Conservation (phyloP, 164 flowering plant species). For the Vitis labrusca region DNA sequence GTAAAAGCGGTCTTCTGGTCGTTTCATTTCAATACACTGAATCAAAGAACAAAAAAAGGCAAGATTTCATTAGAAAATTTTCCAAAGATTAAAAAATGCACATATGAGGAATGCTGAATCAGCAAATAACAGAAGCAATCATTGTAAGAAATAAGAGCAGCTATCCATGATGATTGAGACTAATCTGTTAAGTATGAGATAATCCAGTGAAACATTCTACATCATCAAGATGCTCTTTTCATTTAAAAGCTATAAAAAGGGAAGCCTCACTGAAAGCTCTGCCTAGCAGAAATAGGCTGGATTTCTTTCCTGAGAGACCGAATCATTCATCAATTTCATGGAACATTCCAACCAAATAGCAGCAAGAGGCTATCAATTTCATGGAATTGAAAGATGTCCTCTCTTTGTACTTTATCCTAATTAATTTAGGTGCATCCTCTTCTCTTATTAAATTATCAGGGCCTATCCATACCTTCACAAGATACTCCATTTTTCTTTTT, state of each 20-base stretch:
- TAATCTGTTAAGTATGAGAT: neutral
- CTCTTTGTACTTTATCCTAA: neutral
- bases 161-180: neutral
- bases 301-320: neutral
- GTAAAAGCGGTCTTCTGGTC: neutral
- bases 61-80: neutral
- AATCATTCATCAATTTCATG: neutral
- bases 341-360: neutral
- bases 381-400: neutral
- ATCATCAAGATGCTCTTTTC: neutral
- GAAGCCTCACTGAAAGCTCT: neutral
- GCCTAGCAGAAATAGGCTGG: neutral
- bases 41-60: neutral
- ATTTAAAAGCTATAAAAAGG: neutral
- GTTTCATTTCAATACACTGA: slow-evolving; percentile 7
- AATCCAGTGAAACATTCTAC: neutral
- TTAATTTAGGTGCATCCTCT: too few relatives aligned
- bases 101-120: neutral
- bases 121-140: neutral
- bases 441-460: too few relatives aligned
- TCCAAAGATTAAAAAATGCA: neutral
- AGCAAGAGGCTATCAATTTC: neutral
- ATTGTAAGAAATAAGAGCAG: neutral
- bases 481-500: too few relatives aligned
- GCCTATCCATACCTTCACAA: too few relatives aligned